These are phyloP conservation scores for Penicillium digitatum DNA, from an alignment of 2,329 filamentous ascomycete species.

Conservation along the genomic window DNA sequence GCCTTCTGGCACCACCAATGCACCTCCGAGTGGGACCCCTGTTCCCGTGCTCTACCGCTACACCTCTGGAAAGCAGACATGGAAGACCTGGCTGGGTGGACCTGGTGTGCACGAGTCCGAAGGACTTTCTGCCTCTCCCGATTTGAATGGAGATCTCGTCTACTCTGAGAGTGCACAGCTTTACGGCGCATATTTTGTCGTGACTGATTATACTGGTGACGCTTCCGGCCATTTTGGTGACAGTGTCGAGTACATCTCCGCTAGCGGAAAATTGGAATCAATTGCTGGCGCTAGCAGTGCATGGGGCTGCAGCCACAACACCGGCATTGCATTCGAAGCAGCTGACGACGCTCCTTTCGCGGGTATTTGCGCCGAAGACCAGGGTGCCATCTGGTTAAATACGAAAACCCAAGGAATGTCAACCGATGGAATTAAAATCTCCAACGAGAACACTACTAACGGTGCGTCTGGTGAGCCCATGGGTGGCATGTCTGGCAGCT, in stretches of 20 bases:
- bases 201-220: slow-evolving; percentile 55
- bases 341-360: slow-evolving; percentile 57
- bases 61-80: slow-evolving; percentile 53
- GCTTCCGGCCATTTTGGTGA: slow-evolving; percentile 59
- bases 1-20: slow-evolving; percentile 46
- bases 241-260: slow-evolving; percentile 50
- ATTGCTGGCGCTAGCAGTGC: slow-evolving; percentile 53
- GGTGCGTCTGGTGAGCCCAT: slow-evolving; percentile 56
- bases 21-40: slow-evolving; percentile 49
- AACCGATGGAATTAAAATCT: slow-evolving; percentile 53
- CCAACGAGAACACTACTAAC: slow-evolving; percentile 60
- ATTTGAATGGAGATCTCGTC: slow-evolving; percentile 61
- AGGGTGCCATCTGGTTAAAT: slow-evolving; percentile 63
- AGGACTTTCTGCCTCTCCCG: slow-evolving; percentile 52
- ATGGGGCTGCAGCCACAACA: slow-evolving; percentile 64
- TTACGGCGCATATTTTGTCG: slow-evolving; percentile 61
- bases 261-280: slow-evolving; percentile 48
- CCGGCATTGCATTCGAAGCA: slow-evolving; percentile 60
- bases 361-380: slow-evolving; percentile 58
- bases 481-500: slow-evolving; percentile 62
- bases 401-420: slow-evolving; percentile 56
- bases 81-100: slow-evolving; percentile 58
- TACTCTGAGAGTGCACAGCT: slow-evolving; percentile 54
- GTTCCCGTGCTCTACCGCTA: slow-evolving; percentile 59
- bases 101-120: slow-evolving; percentile 49